Conservation (phyloP, 352 stramenopile genomes). For the Phytophthora pini region DNA sequence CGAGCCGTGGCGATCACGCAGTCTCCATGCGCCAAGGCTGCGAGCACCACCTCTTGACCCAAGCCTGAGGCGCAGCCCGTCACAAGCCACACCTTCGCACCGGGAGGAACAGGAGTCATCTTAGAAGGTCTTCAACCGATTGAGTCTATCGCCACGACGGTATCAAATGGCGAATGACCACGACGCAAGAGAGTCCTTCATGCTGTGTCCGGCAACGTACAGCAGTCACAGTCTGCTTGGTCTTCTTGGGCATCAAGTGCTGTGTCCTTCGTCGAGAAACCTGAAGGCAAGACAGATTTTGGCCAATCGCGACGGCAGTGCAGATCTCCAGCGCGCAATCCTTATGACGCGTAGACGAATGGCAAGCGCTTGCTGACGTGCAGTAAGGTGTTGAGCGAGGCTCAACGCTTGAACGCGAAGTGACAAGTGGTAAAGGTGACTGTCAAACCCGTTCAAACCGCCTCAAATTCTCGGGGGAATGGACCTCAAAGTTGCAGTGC, state of each 20-base stretch:
- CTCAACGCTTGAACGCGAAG: too few relatives aligned
- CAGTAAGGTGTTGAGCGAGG: too few relatives aligned
- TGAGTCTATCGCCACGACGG: background rate
- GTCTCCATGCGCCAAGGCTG: conserved; percentile 39
- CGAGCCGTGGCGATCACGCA: conserved; percentile 50
- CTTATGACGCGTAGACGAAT: conserved; percentile 7
- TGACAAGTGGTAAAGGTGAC: background rate
- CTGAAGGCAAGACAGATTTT: conserved; percentile 17
- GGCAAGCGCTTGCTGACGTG: conserved; percentile 5
- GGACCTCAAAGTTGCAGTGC: background rate
- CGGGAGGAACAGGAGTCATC: conserved; percentile 24
- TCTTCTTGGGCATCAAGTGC: conserved; percentile 30
- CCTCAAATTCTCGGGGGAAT: background rate
- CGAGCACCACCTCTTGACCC: conserved; percentile 41
- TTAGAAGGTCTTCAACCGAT: background rate
- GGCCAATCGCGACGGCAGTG: conserved; percentile 16
- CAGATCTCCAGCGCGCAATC: conserved; percentile 21
- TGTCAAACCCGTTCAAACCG: background rate
- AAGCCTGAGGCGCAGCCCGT: conserved; percentile 51
- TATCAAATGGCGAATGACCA: conserved; percentile 21
- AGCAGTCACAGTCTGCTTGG: conserved; percentile 24
- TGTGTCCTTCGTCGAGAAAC: conserved; percentile 16
- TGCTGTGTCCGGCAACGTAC: conserved; percentile 14
- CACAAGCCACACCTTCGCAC: conserved; percentile 46
- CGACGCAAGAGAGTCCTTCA: background rate